Conservation (phyloP, 2,329 filamentous ascomycete genomes). For the Dothideomycetes sp. region DNA sequence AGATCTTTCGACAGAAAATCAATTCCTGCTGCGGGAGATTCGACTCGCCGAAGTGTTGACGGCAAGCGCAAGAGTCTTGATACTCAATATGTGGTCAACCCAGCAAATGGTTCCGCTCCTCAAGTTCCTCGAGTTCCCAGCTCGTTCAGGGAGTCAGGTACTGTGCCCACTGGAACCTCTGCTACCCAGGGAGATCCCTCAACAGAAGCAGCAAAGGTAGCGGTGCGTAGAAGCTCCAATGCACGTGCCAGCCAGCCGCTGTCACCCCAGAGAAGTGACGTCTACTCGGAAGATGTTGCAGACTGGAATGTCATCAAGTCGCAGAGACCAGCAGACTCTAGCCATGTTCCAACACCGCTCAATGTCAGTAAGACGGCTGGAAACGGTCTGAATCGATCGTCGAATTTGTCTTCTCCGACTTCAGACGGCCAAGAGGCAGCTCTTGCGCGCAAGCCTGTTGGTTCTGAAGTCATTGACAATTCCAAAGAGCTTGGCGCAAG, state of each 20-base stretch:
- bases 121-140: conserved; percentile 3
- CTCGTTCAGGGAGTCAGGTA: conserved; percentile 1
- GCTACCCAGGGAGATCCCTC: conserved; percentile 1
- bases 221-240: conserved; percentile 8
- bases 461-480: not conserved
- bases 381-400: not conserved
- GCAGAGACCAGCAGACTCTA: conserved; percentile 13
- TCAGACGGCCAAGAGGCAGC: not conserved
- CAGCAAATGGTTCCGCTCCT: conserved; percentile 3
- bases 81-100: conserved; percentile 5
- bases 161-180: not conserved
- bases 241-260: not conserved
- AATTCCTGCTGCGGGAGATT: not conserved
- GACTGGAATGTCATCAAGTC: conserved; percentile 44
- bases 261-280: conserved; percentile 9
- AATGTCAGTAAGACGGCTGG: conserved; percentile 11
- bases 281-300: conserved; percentile 54
- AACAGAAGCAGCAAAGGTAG: conserved; percentile 5
- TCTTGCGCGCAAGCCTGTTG: conserved; percentile 5
- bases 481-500: not conserved
- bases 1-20: conserved; percentile 7
- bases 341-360: conserved; percentile 13
- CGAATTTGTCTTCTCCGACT: not conserved
- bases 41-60: conserved; percentile 2
- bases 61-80: conserved; percentile 11